These are phyloP conservation scores for Puccinia horiana DNA, from an alignment of 1,284 basidiomycete genomes.

Conservation along the genomic window DNA sequence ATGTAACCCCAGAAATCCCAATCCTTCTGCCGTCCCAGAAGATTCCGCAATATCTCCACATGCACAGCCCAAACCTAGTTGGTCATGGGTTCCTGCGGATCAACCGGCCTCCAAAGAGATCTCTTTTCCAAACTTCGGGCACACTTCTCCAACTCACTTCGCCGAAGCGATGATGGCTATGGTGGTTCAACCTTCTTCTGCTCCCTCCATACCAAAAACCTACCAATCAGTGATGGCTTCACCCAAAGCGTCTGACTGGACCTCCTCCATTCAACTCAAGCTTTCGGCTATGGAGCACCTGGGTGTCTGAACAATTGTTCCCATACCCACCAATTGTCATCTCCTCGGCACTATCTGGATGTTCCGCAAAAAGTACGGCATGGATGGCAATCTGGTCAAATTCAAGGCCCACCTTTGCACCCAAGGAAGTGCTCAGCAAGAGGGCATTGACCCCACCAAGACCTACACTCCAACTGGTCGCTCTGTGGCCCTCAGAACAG, in stretches of 20 bases:
- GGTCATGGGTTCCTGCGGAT: too few species aligned
- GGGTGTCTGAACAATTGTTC: slow-evolving; percentile 4
- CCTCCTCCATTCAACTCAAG: neutral
- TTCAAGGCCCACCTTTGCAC: neutral
- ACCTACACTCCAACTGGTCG: slow-evolving; percentile 1
- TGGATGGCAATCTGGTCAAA: slow-evolving; percentile 2
- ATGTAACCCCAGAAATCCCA: too few species aligned
- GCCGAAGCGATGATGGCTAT: neutral
- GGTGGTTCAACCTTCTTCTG: neutral
- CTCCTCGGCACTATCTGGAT: slow-evolving; percentile 6
- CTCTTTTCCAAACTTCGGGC: neutral
- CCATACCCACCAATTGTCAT: neutral
- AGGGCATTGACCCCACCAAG: neutral
- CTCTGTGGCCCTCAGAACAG: neutral
- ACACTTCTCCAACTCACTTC: neutral
- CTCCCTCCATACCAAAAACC: neutral
- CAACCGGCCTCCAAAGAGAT: neutral
- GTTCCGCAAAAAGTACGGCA: neutral
- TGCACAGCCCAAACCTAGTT: too few species aligned
- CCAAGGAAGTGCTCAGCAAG: neutral
- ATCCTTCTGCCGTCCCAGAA: too few species aligned
- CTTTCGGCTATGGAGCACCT: neutral
- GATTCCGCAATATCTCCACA: too few species aligned
- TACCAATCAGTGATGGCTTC: neutral
- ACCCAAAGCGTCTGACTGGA: neutral